Evolutionary conservation across 345 rosid genomes (phyloP).

Genomic region (Conringia planisiliqua): DNA sequence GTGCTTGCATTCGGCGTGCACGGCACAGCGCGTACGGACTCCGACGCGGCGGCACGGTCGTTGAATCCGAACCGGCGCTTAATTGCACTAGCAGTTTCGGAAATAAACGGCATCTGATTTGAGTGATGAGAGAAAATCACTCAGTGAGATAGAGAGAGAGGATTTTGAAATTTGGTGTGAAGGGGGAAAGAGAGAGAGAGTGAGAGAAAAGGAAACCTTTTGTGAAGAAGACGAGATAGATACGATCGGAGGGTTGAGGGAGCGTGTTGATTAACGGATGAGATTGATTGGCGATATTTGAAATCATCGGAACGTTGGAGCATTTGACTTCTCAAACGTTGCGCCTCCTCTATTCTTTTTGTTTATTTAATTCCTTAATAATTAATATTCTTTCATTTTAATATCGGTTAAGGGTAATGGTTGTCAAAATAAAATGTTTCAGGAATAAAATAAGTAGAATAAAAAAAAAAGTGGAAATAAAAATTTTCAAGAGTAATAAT

Average conservation of each 20-base stretch:
- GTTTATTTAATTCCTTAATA: background rate
- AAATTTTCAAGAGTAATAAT: too few relatives aligned
- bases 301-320: constrained; percentile 26
- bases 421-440: too few relatives aligned
- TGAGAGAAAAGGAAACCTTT: background rate
- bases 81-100: constrained; percentile 78
- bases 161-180: constrained; percentile 21
- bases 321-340: constrained; percentile 17
- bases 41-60: constrained; percentile 49
- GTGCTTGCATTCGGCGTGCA: constrained; percentile 53
- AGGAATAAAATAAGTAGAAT: too few relatives aligned
- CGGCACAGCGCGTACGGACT: constrained; percentile 38
- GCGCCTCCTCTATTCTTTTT: background rate
- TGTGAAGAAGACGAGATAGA: constrained; percentile 8
- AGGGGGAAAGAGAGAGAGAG: constrained; percentile 14
- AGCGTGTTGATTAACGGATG: constrained; percentile 28
- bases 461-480: too few relatives aligned
- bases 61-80: constrained; percentile 87
- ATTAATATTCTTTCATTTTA: background rate
- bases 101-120: constrained; percentile 61
- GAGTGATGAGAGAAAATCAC: background rate
- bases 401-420: background rate
- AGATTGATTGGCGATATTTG: constrained; percentile 14
- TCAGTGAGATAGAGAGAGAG: background rate
- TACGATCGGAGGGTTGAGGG: constrained; percentile 31